phyloP scores from a whole-genome alignment of 2,329 filamentous ascomycete species.

The Bertia moriformis region DNA sequence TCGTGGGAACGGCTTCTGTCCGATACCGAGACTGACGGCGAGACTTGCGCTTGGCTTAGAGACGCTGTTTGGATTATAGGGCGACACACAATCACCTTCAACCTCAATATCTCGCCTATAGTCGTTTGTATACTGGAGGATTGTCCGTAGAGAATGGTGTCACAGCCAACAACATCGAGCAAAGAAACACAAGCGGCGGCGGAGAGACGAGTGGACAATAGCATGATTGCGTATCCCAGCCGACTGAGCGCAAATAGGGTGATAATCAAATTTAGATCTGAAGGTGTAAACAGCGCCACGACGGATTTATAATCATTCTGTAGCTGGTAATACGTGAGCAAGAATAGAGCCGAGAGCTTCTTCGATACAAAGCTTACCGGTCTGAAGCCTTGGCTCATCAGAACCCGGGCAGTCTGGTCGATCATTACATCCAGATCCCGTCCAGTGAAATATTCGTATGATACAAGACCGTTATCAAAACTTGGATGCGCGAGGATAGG shows the following conservation, averaged over 20 bases:
- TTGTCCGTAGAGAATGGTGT: slow-evolving; percentile 19
- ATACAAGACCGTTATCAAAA: slow-evolving; percentile 12
- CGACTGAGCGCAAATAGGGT: slow-evolving; percentile 26
- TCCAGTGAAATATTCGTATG: slow-evolving; percentile 24
- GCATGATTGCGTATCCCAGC: slow-evolving; percentile 25
- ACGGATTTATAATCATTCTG: too few relatives aligned
- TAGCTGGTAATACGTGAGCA: too few relatives aligned
- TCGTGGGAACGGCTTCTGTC: neutral
- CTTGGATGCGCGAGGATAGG: slow-evolving; percentile 24
- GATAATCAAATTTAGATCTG: slow-evolving; percentile 23
- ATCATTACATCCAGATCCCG: slow-evolving; percentile 22
- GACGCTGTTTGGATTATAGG: slow-evolving; percentile 8
- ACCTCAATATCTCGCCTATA: slow-evolving; percentile 10
- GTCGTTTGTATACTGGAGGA: slow-evolving; percentile 15
- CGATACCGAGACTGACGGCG: neutral
- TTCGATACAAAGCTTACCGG: too few relatives aligned
- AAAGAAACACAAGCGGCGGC: slow-evolving; percentile 21
- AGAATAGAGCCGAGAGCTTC: too few relatives aligned
- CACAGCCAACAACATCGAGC: slow-evolving; percentile 16
- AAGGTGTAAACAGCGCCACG: slow-evolving; percentile 22
- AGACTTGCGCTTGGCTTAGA: slow-evolving; percentile 8
- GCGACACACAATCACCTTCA: slow-evolving; percentile 8
- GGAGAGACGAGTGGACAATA: slow-evolving; percentile 24
- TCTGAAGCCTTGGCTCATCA: slow-evolving; percentile 16
- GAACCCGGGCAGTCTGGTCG: slow-evolving; percentile 15